A percentile compares a stretch with the other conserved stretches of the same genome.
Evolutionary conservation across 306 rosid species (phyloP).

Genomic region (Sicyos edulis): DNA sequence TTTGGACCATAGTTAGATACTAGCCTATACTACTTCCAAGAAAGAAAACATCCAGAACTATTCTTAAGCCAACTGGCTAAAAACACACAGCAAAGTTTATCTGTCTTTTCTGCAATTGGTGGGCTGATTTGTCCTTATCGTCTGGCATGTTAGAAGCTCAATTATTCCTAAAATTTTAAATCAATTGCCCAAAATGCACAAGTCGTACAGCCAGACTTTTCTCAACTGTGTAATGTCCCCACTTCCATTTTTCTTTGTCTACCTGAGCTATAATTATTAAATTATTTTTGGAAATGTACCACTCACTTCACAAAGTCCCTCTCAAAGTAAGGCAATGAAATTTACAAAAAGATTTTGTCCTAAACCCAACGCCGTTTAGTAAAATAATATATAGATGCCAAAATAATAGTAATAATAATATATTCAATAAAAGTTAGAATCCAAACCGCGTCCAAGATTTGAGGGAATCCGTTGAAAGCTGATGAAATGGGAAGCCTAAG

Average conservation of each 20-base stretch:
- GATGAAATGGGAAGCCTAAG: background rate
- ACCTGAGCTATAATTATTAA: background rate
- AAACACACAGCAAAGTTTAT: background rate
- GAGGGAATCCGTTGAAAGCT: conserved; percentile 15
- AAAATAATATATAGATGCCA: background rate
- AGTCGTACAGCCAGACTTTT: conserved; percentile 8
- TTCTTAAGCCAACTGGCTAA: conserved; percentile 17
- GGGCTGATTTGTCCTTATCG: conserved; percentile 14
- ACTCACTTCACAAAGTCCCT: background rate
- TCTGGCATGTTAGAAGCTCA: conserved; percentile 11
- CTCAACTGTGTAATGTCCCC: conserved; percentile 12
- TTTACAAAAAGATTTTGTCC: conserved; percentile 3
- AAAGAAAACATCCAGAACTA: conserved; percentile 9
- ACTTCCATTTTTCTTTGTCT: background rate
- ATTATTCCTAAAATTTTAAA: background rate
- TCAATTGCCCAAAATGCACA: background rate
- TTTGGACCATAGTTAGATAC: background rate
- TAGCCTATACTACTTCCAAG: conserved; percentile 9
- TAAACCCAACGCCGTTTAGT: background rate
- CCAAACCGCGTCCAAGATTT: background rate
- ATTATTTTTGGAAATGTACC: background rate
- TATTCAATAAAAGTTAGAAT: background rate
- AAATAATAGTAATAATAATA: background rate
- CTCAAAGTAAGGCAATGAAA: background rate
- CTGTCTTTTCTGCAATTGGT: conserved; percentile 1